Percentiles rank a stretch among this genome's conserved stretches.
Conservation (phyloP, 495 filamentous ascomycete genomes). For the Penicillium mononematosum region DNA sequence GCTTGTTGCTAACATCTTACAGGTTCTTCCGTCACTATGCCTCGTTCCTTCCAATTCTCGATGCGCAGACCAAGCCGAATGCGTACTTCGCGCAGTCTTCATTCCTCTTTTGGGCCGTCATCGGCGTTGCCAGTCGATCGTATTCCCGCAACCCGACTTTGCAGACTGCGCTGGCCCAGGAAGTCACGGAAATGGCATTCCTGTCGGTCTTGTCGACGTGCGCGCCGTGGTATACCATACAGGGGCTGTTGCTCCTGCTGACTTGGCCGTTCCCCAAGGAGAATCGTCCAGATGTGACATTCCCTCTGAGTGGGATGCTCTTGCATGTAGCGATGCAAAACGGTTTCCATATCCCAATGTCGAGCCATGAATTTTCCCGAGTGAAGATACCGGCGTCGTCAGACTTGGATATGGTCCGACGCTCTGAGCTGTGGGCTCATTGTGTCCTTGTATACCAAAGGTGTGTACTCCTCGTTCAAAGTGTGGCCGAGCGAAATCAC, state of each 20-base stretch:
- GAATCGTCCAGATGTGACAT: constrained; percentile 42
- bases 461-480: constrained; percentile 18
- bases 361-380: constrained; percentile 48
- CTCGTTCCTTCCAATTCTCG: constrained; percentile 47
- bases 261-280: constrained; percentile 53
- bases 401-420: constrained; percentile 37
- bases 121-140: constrained; percentile 39
- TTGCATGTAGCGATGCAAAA: constrained; percentile 52
- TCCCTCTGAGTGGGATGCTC: constrained; percentile 41
- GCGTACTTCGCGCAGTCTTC: constrained; percentile 44
- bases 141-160: constrained; percentile 45
- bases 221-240: constrained; percentile 46
- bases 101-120: constrained; percentile 53
- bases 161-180: constrained; percentile 35
- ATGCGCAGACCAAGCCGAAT: constrained; percentile 40
- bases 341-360: constrained; percentile 49
- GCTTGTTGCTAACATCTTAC: constrained; percentile 4
- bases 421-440: constrained; percentile 46
- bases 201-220: constrained; percentile 37
- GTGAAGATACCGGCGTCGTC: constrained; percentile 35
- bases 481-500: neutral
- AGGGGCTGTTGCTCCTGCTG: constrained; percentile 47
- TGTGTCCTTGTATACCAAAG: constrained; percentile 43
- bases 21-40: constrained; percentile 51
- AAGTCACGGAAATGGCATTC: constrained; percentile 48